Evolutionary conservation across 495 filamentous ascomycete genomes (phyloP).

Genomic region (Aspergillus homomorphus): DNA sequence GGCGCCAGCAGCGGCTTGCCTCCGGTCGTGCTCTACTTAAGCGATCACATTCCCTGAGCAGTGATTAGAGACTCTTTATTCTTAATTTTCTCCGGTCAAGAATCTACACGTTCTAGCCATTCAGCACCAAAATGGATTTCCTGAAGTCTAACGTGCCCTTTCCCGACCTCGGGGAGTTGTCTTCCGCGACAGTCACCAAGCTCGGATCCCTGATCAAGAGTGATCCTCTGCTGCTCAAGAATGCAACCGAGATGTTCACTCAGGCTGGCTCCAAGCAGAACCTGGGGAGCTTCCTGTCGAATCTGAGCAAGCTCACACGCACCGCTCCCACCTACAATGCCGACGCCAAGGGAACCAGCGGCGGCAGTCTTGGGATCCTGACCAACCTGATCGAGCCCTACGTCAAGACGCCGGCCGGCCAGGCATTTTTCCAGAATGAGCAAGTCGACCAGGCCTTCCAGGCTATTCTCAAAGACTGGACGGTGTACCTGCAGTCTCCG

Average conservation of each 20-base stretch:
- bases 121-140: background rate
- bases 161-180: background rate
- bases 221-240: background rate
- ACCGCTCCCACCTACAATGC: background rate
- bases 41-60: background rate
- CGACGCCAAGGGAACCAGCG: background rate
- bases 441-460: background rate
- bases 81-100: background rate
- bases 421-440: background rate
- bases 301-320: background rate
- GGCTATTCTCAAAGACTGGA: background rate
- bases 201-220: background rate
- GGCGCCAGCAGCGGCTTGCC: too few relatives aligned
- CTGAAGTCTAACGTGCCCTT: background rate
- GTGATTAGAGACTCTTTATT: background rate
- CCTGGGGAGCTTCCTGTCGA: background rate
- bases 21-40: background rate
- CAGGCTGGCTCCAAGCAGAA: background rate
- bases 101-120: background rate
- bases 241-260: background rate
- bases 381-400: background rate
- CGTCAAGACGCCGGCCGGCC: background rate
- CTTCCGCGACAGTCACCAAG: background rate
- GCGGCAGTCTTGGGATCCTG: background rate
- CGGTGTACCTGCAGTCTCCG: background rate